phyloP scores from a whole-genome alignment of 1,284 basidiomycete species.

The Ustilago bromivora region DNA sequence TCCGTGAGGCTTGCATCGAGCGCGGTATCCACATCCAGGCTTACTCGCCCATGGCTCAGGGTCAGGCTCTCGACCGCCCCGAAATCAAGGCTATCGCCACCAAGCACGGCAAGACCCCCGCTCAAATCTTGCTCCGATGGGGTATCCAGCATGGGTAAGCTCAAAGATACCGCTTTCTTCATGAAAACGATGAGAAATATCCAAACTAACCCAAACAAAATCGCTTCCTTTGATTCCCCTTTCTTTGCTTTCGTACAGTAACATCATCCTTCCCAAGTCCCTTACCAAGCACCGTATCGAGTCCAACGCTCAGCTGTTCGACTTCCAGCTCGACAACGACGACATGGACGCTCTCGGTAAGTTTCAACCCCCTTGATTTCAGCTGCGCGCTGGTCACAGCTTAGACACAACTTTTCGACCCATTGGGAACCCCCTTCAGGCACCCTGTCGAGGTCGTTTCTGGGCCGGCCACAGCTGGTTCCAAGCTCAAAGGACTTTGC shows the following conservation, averaged over 20 bases:
- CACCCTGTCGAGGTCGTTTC: not conserved
- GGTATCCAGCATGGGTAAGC: slow-evolving; percentile 46
- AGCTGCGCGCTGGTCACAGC: too few relatives aligned
- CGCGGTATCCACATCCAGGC: slow-evolving; percentile 68
- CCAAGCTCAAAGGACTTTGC: too few relatives aligned
- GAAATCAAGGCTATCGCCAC: slow-evolving; percentile 67
- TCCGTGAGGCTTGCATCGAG: slow-evolving; percentile 63
- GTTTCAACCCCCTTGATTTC: slow-evolving; percentile 2
- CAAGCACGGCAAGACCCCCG: slow-evolving; percentile 69
- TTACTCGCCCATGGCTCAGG: slow-evolving; percentile 69
- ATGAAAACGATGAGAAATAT: too few relatives aligned
- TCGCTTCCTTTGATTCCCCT: too few relatives aligned
- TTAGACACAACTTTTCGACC: too few relatives aligned
- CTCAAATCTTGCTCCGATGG: slow-evolving; percentile 63
- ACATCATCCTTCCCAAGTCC: slow-evolving; percentile 67
- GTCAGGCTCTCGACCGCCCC: slow-evolving; percentile 64
- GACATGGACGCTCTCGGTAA: slow-evolving; percentile 61
- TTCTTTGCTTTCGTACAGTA: slow-evolving; percentile 14
- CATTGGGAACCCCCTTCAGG: too few relatives aligned
- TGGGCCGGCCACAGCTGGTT: too few relatives aligned
- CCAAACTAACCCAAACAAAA: too few relatives aligned
- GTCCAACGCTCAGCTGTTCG: slow-evolving; percentile 65
- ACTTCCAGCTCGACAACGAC: slow-evolving; percentile 65
- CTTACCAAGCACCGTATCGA: slow-evolving; percentile 67
- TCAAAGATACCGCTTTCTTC: too few relatives aligned